Evolutionary conservation across 495 filamentous ascomycete species (phyloP).

Genomic region (Staphylotrichum longicolle): DNA sequence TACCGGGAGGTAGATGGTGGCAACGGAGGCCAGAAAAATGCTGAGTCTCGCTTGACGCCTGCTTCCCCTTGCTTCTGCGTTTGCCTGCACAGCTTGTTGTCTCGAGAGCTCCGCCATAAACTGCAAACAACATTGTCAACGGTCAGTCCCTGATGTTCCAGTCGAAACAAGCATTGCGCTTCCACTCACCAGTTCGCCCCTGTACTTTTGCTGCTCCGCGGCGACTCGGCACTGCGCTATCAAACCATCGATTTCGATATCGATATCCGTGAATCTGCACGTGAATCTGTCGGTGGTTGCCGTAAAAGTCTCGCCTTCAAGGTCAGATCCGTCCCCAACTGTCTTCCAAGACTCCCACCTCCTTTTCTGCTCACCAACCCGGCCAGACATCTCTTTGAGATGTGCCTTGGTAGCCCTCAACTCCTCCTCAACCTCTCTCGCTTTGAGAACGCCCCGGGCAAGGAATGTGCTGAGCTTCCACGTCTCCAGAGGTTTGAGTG

Average conservation of each 20-base stretch:
- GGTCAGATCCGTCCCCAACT: no score
- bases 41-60: conserved; percentile 10
- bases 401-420: conserved; percentile 1
- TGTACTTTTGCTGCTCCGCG: conserved; percentile 9
- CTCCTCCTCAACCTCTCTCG: conserved; percentile 16
- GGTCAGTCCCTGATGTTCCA: no score
- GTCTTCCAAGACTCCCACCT: no score
- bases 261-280: conserved; percentile 17
- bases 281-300: conserved; percentile 8
- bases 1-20: conserved; percentile 23
- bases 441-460: background rate
- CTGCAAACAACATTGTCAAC: background rate
- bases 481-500: no score
- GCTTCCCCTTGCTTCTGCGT: conserved; percentile 1
- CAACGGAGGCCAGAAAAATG: conserved; percentile 20
- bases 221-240: conserved; percentile 15
- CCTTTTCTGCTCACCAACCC: conserved; percentile 2
- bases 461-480: no score
- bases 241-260: conserved; percentile 16
- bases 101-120: conserved; percentile 17
- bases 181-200: conserved; percentile 18
- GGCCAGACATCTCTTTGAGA: conserved; percentile 11
- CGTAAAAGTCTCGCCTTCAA: no score
- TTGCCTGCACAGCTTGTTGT: no score
- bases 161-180: no score